A percentile compares a stretch with the other conserved stretches of the same genome.
Conservation (phyloP, 1,284 basidiomycete species). For the Gomphus bonarii region DNA sequence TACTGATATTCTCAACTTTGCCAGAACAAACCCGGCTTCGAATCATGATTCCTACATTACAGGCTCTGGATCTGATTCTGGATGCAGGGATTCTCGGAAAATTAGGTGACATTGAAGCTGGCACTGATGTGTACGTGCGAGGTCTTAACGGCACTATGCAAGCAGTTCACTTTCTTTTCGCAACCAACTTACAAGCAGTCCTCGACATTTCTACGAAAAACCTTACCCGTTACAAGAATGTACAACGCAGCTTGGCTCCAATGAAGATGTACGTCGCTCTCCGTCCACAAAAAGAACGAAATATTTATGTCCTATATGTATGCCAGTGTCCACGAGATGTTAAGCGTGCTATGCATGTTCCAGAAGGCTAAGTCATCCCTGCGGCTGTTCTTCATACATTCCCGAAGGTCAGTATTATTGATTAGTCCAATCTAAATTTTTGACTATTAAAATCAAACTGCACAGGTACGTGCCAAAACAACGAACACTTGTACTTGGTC, state of each 20-base stretch:
- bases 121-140: conserved; percentile 27
- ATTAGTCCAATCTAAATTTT: conserved; percentile 3
- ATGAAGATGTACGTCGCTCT: conserved; percentile 64
- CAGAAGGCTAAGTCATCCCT: conserved; percentile 38
- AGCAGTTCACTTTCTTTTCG: conserved; percentile 12
- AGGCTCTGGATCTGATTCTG: conserved; percentile 63
- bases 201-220: conserved; percentile 48
- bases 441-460: neutral
- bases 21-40: conserved; percentile 39
- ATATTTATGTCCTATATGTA: neutral
- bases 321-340: conserved; percentile 50
- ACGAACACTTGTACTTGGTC: conserved; percentile 75
- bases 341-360: conserved; percentile 40
- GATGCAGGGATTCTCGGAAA: conserved; percentile 48
- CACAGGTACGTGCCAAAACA: conserved; percentile 64
- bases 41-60: conserved; percentile 75
- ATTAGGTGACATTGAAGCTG: conserved; percentile 33
- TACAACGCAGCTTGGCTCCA: conserved; percentile 64
- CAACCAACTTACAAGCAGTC: conserved; percentile 29
- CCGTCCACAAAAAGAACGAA: conserved; percentile 4
- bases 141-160: conserved; percentile 1
- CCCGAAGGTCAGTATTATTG: conserved; percentile 48
- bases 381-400: conserved; percentile 55
- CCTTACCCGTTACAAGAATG: conserved; percentile 60
- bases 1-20: conserved; percentile 45